Conservation (phyloP, 768 basidiomycete species). For the Rhizopogon roseolus region DNA sequence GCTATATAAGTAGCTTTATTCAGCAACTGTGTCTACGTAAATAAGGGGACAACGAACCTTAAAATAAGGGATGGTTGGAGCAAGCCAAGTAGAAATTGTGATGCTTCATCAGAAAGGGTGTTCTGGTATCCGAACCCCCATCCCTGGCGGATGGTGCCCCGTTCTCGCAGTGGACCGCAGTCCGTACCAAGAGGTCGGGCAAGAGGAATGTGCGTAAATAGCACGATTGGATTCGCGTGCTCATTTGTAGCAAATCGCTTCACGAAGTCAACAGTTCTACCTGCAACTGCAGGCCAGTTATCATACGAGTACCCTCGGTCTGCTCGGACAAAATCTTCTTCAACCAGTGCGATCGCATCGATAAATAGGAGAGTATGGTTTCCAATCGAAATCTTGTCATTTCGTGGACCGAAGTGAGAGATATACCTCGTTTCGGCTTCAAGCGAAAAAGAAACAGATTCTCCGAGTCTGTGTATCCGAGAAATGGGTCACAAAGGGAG, state of each 20-base stretch:
- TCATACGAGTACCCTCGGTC: constrained; percentile 34
- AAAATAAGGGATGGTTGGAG: constrained; percentile 68
- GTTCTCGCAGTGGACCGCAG: constrained; percentile 80
- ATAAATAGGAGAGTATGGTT: constrained; percentile 72
- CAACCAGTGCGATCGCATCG: constrained; percentile 68
- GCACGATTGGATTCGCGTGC: constrained; percentile 46
- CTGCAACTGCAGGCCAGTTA: constrained; percentile 43
- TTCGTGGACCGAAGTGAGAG: constrained; percentile 74
- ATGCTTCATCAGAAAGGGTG: constrained; percentile 62
- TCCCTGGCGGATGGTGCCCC: constrained; percentile 67
- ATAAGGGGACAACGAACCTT: constrained; percentile 43
- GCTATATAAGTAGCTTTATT: constrained; percentile 31
- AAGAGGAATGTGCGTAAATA: constrained; percentile 90
- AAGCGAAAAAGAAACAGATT: constrained; percentile 29
- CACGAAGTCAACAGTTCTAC: constrained; percentile 52
- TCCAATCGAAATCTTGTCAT: constrained; percentile 55
- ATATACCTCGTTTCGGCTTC: constrained; percentile 52
- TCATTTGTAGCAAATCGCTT: constrained; percentile 29
- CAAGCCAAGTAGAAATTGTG: constrained; percentile 58
- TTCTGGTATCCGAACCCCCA: constrained; percentile 84
- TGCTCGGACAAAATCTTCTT: constrained; percentile 61
- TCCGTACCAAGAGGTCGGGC: constrained; percentile 58
- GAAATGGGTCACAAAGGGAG: constrained; percentile 3
- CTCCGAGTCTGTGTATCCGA: constrained; percentile 21
- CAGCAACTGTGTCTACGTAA: constrained; percentile 1